phyloP scores from a whole-genome alignment of 768 basidiomycete species.

The Termitomyces sp. region DNA sequence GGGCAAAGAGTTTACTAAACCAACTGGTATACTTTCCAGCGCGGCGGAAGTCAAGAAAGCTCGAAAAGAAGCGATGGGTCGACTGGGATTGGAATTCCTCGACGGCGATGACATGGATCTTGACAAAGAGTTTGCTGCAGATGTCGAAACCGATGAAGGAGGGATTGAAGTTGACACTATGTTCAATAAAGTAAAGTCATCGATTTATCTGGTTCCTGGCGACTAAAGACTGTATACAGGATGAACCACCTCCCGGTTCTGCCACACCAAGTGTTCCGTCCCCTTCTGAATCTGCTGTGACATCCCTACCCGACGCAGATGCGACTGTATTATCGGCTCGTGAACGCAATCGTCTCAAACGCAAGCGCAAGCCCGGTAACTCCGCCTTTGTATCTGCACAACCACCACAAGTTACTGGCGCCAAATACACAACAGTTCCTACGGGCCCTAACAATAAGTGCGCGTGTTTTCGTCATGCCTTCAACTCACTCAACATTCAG shows the following conservation, averaged over 20 bases:
- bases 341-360: slow-evolving; percentile 89
- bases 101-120: slow-evolving; percentile 83
- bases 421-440: slow-evolving; percentile 59
- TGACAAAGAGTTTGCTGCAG: slow-evolving; percentile 73
- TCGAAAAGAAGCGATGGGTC: slow-evolving; percentile 82
- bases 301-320: slow-evolving; percentile 41
- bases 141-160: slow-evolving; percentile 36
- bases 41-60: slow-evolving; percentile 81
- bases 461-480: slow-evolving; percentile 26
- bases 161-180: slow-evolving; percentile 35
- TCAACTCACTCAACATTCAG: neutral
- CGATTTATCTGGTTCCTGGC: slow-evolving; percentile 24
- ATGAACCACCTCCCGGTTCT: slow-evolving; percentile 37
- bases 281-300: slow-evolving; percentile 41
- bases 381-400: slow-evolving; percentile 73
- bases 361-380: slow-evolving; percentile 88
- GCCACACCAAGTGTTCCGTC: slow-evolving; percentile 46
- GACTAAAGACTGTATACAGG: slow-evolving; percentile 31
- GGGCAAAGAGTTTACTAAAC: slow-evolving; percentile 85
- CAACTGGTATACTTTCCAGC: slow-evolving; percentile 64
- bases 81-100: slow-evolving; percentile 84
- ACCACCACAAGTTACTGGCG: slow-evolving; percentile 48
- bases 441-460: slow-evolving; percentile 47
- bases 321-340: slow-evolving; percentile 72
- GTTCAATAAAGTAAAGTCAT: slow-evolving; percentile 33